phyloP scores from a whole-genome alignment of 257 asterid genomes.

The Plantago ovata region DNA sequence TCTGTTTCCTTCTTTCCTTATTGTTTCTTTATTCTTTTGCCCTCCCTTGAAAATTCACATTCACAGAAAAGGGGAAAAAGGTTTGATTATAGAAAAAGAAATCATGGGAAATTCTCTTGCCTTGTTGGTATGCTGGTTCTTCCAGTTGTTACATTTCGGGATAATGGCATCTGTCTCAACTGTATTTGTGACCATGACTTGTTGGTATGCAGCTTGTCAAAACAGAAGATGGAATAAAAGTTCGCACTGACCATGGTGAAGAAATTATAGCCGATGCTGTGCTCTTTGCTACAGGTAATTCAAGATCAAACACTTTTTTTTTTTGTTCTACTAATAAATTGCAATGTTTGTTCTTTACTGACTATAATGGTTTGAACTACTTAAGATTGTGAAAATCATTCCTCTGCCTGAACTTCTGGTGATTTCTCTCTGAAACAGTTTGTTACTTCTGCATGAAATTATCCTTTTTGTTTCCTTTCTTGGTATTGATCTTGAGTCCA shows the following conservation, averaged over 20 bases:
- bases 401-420: no score
- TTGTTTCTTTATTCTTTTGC: background rate
- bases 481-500: no score
- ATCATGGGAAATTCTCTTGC: no score
- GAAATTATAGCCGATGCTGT: conserved; percentile 87
- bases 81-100: background rate
- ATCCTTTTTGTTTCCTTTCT: no score
- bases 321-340: no score
- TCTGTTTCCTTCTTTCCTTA: conserved; percentile 2
- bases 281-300: conserved; percentile 96
- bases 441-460: no score
- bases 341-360: background rate
- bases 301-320: conserved; percentile 6
- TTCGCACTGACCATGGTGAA: conserved; percentile 75
- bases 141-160: background rate
- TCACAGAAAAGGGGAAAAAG: background rate
- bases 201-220: conserved; percentile 61
- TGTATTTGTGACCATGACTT: conserved; percentile 16
- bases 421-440: no score
- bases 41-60: conserved; percentile 1
- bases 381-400: no score
- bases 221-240: conserved; percentile 76
- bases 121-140: conserved; percentile 5
- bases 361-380: no score
- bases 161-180: conserved; percentile 3